Evolutionary conservation across 495 filamentous ascomycete genomes (phyloP).

Genomic region (Chaetomium cochliodes): DNA sequence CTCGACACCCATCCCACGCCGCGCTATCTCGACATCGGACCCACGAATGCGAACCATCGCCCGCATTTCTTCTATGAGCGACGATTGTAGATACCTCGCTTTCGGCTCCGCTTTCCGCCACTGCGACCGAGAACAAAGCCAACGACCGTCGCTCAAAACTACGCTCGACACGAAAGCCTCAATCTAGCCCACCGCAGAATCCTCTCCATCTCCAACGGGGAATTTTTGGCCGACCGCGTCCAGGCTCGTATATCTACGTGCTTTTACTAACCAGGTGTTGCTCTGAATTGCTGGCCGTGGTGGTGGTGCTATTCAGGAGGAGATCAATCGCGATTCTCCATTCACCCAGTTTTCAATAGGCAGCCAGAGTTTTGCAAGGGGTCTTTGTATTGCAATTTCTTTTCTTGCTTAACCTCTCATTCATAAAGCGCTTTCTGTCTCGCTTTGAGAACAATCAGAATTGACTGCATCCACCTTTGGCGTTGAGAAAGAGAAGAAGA

Average conservation of each 20-base stretch:
- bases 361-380: conserved; percentile 30
- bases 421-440: conserved; percentile 40
- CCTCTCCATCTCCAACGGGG: conserved; percentile 4
- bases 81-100: not conserved
- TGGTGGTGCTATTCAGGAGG: conserved; percentile 34
- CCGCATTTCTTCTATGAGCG: not conserved
- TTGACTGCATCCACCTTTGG: conserved; percentile 53
- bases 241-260: not conserved
- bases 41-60: too few relatives aligned
- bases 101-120: conserved; percentile 2
- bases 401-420: conserved; percentile 34
- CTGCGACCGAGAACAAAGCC: conserved; percentile 5
- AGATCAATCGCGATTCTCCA: conserved; percentile 26
- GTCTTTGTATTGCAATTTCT: conserved; percentile 41
- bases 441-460: conserved; percentile 55
- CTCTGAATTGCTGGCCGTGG: conserved; percentile 30
- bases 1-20: not conserved
- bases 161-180: not conserved
- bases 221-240: not conserved
- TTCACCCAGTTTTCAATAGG: conserved; percentile 32
- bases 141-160: not conserved
- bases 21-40: not conserved
- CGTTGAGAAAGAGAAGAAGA: conserved; percentile 37
- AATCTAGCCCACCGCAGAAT: conserved; percentile 2
- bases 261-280: conserved; percentile 28